phyloP scores from a whole-genome alignment of 768 basidiomycete genomes.

The Lentinula raphanica region DNA sequence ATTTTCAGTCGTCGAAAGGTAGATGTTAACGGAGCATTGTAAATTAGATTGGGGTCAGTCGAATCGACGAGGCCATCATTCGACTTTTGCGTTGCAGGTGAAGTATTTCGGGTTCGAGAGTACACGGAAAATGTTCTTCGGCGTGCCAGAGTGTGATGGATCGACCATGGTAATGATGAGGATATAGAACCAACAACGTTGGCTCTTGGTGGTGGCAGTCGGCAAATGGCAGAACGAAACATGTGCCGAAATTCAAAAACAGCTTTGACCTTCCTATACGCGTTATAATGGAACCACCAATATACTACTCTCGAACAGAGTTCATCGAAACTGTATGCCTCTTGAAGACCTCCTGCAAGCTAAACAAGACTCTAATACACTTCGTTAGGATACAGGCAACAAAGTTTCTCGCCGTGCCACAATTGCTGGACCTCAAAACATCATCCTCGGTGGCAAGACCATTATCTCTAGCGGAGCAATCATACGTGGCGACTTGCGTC shows the following conservation, averaged over 20 bases:
- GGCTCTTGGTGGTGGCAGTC: not conserved
- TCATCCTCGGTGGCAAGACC: conserved; percentile 94
- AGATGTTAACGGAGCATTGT: conserved; percentile 64
- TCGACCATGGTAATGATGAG: not conserved
- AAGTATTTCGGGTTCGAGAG: not conserved
- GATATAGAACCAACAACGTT: not conserved
- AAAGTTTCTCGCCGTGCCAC: conserved; percentile 90
- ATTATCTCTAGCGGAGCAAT: conserved; percentile 89
- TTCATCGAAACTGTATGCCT: conserved; percentile 88
- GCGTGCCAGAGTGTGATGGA: not conserved
- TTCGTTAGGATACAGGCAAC: conserved; percentile 82
- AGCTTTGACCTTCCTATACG: not conserved
- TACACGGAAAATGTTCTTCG: not conserved
- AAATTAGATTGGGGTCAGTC: conserved; percentile 21
- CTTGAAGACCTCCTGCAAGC: conserved; percentile 14
- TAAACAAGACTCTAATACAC: not conserved
- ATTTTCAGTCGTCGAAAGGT: conserved; percentile 78
- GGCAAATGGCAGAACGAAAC: conserved; percentile 1
- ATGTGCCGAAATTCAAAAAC: not conserved
- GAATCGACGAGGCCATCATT: not conserved
- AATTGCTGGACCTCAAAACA: conserved; percentile 92
- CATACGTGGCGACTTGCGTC: conserved; percentile 87
- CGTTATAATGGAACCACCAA: conserved; percentile 57
- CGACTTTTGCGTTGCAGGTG: not conserved
- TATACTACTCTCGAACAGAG: conserved; percentile 77